Percentiles rank a stretch among this genome's conserved stretches.
Conservation (phyloP, 352 stramenopile genomes). For the Globisporangium paroecandrum region DNA sequence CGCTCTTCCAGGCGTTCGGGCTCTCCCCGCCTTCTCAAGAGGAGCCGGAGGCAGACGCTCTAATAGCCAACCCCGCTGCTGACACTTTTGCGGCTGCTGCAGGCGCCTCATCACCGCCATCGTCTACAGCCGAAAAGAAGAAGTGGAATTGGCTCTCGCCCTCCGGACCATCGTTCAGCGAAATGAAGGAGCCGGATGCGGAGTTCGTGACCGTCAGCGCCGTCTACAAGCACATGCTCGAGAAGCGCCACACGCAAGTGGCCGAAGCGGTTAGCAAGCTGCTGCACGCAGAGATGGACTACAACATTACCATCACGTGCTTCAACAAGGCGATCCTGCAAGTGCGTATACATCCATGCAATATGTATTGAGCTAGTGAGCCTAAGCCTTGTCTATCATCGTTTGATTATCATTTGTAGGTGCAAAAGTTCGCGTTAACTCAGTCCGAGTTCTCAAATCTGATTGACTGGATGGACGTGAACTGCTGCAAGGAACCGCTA, state of each 20-base stretch:
- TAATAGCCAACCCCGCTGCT: no score
- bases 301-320: conserved; percentile 1
- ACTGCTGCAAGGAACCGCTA: neutral
- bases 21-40: neutral
- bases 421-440: neutral
- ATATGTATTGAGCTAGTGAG: no score
- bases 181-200: neutral
- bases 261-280: neutral
- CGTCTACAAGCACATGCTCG: conserved; percentile 5
- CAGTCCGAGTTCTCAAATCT: neutral
- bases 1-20: conserved; percentile 13
- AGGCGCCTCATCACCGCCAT: neutral
- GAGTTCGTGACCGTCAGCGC: conserved; percentile 2
- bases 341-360: neutral
- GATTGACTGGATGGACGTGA: conserved; percentile 1
- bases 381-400: neutral
- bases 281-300: neutral
- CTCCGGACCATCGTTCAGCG: neutral
- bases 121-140: neutral
- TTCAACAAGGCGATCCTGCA: conserved; percentile 1
- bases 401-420: neutral
- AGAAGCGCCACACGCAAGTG: conserved; percentile 1
- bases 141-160: conserved; percentile 2
- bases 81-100: no score
- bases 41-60: neutral